phyloP scores from a whole-genome alignment of 345 rosid genomes.

The Tarenaya hassleriana region DNA sequence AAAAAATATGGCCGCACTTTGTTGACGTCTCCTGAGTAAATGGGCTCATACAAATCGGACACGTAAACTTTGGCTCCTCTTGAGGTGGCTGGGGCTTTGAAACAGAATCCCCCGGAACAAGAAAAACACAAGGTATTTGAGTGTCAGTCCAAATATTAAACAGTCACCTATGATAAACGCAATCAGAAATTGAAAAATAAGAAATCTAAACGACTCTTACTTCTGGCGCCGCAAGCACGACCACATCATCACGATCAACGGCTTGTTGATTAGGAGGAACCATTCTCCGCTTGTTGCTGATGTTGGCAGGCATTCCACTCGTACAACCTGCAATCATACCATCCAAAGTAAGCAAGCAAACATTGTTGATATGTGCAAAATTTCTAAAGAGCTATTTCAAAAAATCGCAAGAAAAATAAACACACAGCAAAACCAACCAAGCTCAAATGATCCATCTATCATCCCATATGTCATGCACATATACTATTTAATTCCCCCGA shows the following conservation, averaged over 20 bases:
- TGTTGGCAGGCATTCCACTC: slow-evolving; percentile 18
- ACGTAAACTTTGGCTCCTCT: slow-evolving; percentile 66
- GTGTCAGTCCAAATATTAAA: slow-evolving; percentile 16
- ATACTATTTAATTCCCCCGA: slow-evolving; percentile 4
- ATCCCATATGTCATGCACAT: no score
- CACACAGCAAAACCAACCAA: neutral
- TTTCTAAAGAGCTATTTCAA: neutral
- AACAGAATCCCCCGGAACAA: slow-evolving; percentile 13
- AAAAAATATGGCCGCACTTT: slow-evolving; percentile 95
- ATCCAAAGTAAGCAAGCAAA: neutral
- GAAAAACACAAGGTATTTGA: slow-evolving; percentile 6
- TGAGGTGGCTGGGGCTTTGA: slow-evolving; percentile 38
- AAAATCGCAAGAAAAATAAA: neutral
- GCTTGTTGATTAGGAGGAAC: slow-evolving; percentile 22
- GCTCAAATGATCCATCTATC: no score
- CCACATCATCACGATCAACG: slow-evolving; percentile 23
- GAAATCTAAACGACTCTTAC: slow-evolving; percentile 15
- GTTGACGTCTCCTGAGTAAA: slow-evolving; percentile 72
- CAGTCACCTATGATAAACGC: neutral
- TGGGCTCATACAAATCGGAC: slow-evolving; percentile 88
- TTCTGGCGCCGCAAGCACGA: slow-evolving; percentile 6
- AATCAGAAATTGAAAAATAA: neutral
- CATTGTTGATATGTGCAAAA: neutral
- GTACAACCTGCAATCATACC: slow-evolving; percentile 19
- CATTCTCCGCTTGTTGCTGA: slow-evolving; percentile 26